Base-by-base conservation (phyloP, 2,329 filamentous ascomycete species). In the Periconia sp. region DNA sequence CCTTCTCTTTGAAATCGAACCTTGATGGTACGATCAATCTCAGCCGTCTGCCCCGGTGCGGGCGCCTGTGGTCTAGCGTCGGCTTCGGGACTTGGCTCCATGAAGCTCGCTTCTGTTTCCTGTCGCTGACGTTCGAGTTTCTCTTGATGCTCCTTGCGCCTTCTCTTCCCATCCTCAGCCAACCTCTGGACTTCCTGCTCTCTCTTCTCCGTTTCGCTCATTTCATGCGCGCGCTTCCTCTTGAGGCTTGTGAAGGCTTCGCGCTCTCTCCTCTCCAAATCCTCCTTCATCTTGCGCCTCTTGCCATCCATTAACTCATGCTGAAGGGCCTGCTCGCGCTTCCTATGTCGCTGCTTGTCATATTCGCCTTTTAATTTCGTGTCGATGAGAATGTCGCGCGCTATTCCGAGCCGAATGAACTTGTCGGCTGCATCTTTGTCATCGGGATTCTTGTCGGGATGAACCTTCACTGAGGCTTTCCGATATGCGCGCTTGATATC, bases 401-500 rank as follows among this genome's bases (percentile, higher is more conserved):
- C 92, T 49, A 88, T 87, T 63, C 91, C 88, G 44, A 95, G 84
- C 1, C 88, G 78, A 69, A 96, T 88, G 76, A 95, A 97, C 61
- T 88, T 88, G 42, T 86, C 85, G 32, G 89, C 79, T 55, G 94
- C 89, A 58, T 73, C 73, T 4, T 73, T 71, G 46, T 75, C 66
- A 54, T 68, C 66, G 38, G 82, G 82, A 41, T 92, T 85, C 73
- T 96, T 96, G 78, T 97, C 92, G 1, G 92, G 92, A 69, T 97
- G 92, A 75, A 92, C 90, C 63, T 89, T 90, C n/a, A 96, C 78
- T 3, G 90, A 90, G 21, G 86, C 85, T 59, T 89, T 88, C 46
- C 90, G 84, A 78, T 92, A 96, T 31, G 89, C 90, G 55, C 87
- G 85, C 52, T 89, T 86, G 60, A 95, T 86, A 50, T 91, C 87